phyloP scores from a whole-genome alignment of 2,329 filamentous ascomycete genomes.

The Cytospora paraplurivora region DNA sequence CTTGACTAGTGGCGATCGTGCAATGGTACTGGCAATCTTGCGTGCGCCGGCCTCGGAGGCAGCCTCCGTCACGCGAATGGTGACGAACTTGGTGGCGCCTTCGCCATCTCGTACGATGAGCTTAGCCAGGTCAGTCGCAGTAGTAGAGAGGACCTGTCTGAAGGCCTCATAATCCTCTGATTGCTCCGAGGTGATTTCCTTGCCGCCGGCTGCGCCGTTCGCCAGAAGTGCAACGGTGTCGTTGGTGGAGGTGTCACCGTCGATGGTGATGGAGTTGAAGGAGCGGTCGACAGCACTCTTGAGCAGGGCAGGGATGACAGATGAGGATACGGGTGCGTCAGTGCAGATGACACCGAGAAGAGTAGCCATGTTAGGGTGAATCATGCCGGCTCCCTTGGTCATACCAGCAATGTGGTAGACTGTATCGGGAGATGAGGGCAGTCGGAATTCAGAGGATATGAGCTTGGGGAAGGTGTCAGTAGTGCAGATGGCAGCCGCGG shows the following conservation, averaged over 20 bases:
- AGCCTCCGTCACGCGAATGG: slow-evolving; percentile 79
- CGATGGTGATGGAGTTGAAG: slow-evolving; percentile 96
- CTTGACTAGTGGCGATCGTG: slow-evolving; percentile 90
- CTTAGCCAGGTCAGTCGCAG: slow-evolving; percentile 83
- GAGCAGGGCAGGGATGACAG: slow-evolving; percentile 69
- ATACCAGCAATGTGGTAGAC: slow-evolving; percentile 89
- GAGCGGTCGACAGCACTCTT: slow-evolving; percentile 75
- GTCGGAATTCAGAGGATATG: slow-evolving; percentile 77
- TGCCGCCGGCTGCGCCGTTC: slow-evolving; percentile 85
- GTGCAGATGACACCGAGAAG: slow-evolving; percentile 90
- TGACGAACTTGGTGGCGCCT: slow-evolving; percentile 97
- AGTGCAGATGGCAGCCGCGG: slow-evolving; percentile 92
- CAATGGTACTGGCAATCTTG: slow-evolving; percentile 83
- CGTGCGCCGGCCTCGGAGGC: slow-evolving; percentile 70
- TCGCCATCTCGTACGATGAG: slow-evolving; percentile 95
- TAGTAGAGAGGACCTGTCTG: slow-evolving; percentile 69
- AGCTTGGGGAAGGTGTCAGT: slow-evolving; percentile 99
- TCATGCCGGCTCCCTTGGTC: slow-evolving; percentile 78
- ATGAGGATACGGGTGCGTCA: slow-evolving; percentile 76
- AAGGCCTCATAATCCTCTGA: slow-evolving; percentile 71
- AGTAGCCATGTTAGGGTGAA: slow-evolving; percentile 98
- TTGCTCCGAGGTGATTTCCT: slow-evolving; percentile 56
- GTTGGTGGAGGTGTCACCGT: slow-evolving; percentile 97
- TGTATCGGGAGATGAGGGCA: slow-evolving; percentile 75
- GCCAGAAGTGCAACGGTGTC: slow-evolving; percentile 94